Conservation (phyloP, 2,329 filamentous ascomycete species). For the Calonectria pteridis region DNA sequence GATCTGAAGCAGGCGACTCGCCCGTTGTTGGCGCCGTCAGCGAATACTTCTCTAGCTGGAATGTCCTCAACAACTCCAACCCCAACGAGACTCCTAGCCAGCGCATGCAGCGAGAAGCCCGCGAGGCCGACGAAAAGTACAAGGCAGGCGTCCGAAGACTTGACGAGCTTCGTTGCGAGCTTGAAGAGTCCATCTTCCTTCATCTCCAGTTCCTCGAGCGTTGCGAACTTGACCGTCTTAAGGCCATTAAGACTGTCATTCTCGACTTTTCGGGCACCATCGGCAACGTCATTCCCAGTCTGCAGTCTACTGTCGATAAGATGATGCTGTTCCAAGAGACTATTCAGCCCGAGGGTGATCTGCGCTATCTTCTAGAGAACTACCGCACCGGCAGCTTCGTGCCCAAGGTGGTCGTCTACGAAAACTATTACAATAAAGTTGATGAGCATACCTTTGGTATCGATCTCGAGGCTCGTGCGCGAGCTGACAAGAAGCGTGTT, state of each 20-base stretch:
- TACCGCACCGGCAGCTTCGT: conserved; percentile 95
- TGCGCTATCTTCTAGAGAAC: conserved; percentile 95
- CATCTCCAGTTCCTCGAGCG: conserved; percentile 97
- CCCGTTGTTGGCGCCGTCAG: conserved; percentile 85
- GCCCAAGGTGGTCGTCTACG: conserved; percentile 91
- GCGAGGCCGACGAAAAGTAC: conserved; percentile 93
- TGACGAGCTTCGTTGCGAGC: conserved; percentile 88
- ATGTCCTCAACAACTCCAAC: conserved; percentile 83
- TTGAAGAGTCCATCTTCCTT: conserved; percentile 95
- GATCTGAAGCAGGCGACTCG: conserved; percentile 72
- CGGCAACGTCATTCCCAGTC: conserved; percentile 95
- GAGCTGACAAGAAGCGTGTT: conserved; percentile 95
- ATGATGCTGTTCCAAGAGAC: conserved; percentile 99
- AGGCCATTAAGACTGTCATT: conserved; percentile 98
- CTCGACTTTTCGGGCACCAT: conserved; percentile 97
- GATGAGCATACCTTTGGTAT: conserved; percentile 98
- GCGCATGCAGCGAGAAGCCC: conserved; percentile 87
- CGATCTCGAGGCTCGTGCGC: conserved; percentile 93
- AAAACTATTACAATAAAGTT: conserved; percentile 99
- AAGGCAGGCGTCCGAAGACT: conserved; percentile 87
- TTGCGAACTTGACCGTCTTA: conserved; percentile 94
- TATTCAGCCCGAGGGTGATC: conserved; percentile 90
- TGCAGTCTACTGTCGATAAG: conserved; percentile 96
- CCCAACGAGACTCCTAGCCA: conserved; percentile 95
- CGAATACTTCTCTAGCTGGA: conserved; percentile 93